These are phyloP conservation scores for Acanthamoeba rhysodes DNA, from an alignment of 208 protist species.

Conservation along the genomic window DNA sequence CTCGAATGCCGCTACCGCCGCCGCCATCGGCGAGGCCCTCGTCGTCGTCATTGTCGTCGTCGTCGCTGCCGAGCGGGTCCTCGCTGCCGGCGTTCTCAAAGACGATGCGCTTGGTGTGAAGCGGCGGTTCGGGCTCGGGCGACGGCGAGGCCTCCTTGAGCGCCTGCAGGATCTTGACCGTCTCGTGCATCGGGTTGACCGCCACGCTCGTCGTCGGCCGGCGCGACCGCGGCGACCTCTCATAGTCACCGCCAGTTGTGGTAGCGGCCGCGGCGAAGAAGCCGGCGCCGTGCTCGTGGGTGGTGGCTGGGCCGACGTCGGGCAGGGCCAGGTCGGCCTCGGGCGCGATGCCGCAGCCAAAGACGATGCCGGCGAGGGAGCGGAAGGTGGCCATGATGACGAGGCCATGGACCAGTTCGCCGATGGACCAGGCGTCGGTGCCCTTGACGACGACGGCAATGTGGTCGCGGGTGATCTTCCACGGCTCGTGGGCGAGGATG, in stretches of 20 bases:
- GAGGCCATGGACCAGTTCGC: conserved; percentile 83
- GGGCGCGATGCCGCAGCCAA: conserved; percentile 78
- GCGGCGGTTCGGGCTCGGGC: not conserved
- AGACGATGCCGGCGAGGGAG: conserved; percentile 83
- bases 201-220: not conserved
- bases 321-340: conserved; percentile 51
- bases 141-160: not conserved
- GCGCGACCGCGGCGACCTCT: too few species aligned
- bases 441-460: conserved; percentile 80
- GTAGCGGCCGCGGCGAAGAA: not conserved
- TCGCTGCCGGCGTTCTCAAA: conserved; percentile 75
- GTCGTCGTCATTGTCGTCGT: conserved; percentile 50
- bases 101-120: conserved; percentile 17
- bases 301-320: not conserved
- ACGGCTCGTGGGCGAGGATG: conserved; percentile 85
- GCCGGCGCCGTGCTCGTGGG: not conserved
- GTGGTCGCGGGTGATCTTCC: conserved; percentile 79
- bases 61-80: not conserved
- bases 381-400: conserved; percentile 84
- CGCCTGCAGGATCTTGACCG: not conserved
- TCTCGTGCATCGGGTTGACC: not conserved
- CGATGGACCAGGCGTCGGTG: conserved; percentile 83
- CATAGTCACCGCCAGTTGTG: not conserved
- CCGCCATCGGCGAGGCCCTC: not conserved
- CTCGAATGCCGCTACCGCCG: not conserved